Evolutionary conservation across 1,284 basidiomycete species (phyloP), one percentile per base, ranked within the genome.

Genomic region (Cutaneotrichosporon mucoides): DNA sequence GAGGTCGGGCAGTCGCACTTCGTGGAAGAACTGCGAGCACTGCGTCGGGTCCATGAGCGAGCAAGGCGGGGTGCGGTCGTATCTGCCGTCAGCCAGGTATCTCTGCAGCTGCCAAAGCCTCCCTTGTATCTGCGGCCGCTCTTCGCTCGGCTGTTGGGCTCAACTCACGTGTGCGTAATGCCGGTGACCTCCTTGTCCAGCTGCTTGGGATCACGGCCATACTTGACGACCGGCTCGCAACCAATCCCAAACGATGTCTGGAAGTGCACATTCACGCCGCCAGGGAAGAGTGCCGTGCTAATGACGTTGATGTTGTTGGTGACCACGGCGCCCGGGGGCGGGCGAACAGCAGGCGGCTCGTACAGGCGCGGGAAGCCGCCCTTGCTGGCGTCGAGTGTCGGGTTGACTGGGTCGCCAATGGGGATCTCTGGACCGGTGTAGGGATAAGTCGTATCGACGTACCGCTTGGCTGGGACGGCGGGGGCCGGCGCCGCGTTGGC

Each of bases 271-370:
- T 70, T 67, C 46, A 72, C 65, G 15, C 70, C 70, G 24, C 46
- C 54, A n/a, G 68, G 69, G 44, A 63, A 49, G 57, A 57, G 66
- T 6, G 69, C 61, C 9, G 59, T 58, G 8, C 62, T 63, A 50
- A 72, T 69, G 59, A 68, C 66, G 52, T 72, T 72, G 66, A 72
- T 70, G 66, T 72, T 72, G 66, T 72, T 72, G 38, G 64, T 70
- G 33, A 66, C 55, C 33, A 61, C 62, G 34, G 41, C 41, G 38
- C 59, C 59, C 1, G 47, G 59, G 1, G 52, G 55, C n/a, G 61
- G 61, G 4, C 40, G 15, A 3, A 63, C 61, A 3, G 61, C 61
- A 0, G 70, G 70, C 35, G 61, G 56, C 55, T 70, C 64, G 16
- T 55, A 49, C 3, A 72, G 44, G 2, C 70, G 62, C 4, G 55